A percentile compares a stretch with the other conserved stretches of the same genome.
These are phyloP conservation scores for Ophiostoma populinum DNA, from an alignment of 2,329 filamentous ascomycete genomes.

Conservation along the genomic window DNA sequence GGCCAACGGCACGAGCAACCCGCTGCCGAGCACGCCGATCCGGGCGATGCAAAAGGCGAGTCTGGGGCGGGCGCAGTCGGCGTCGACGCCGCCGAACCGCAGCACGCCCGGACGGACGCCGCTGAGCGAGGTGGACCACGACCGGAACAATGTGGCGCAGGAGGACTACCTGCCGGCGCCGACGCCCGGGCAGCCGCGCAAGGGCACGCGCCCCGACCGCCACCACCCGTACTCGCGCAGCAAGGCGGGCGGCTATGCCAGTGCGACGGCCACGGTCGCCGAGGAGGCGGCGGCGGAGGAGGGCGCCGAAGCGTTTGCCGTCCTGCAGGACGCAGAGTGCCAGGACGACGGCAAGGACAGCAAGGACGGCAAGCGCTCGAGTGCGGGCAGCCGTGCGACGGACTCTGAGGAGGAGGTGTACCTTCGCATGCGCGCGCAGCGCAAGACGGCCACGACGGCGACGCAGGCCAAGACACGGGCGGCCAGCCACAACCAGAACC, in stretches of 20 bases:
- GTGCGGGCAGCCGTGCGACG: slow-evolving; percentile 31
- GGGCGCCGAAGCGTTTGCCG: slow-evolving; percentile 22
- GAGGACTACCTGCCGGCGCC: slow-evolving; percentile 90
- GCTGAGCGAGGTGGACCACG: slow-evolving; percentile 85
- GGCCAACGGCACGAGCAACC: slow-evolving; percentile 5
- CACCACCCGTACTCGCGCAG: slow-evolving; percentile 49
- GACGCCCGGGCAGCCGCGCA: slow-evolving; percentile 87
- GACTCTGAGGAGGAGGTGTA: slow-evolving; percentile 76
- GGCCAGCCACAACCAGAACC: slow-evolving; percentile 26
- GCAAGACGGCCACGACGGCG: slow-evolving; percentile 41
- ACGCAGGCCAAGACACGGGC: slow-evolving; percentile 40
- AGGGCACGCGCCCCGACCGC: slow-evolving; percentile 59
- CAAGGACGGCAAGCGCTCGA: slow-evolving; percentile 42
- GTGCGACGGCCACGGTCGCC: slow-evolving; percentile 22
- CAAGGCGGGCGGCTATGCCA: slow-evolving; percentile 31
- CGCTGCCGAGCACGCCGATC: slow-evolving; percentile 38
- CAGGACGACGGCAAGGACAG: too few relatives aligned
- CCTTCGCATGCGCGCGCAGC: slow-evolving; percentile 53
- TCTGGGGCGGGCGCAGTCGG: slow-evolving; percentile 30
- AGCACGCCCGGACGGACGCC: slow-evolving; percentile 61
- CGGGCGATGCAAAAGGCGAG: slow-evolving; percentile 43
- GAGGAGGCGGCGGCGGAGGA: slow-evolving; percentile 33
- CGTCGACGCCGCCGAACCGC: slow-evolving; percentile 71
- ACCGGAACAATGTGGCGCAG: slow-evolving; percentile 50
- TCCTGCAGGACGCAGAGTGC: slow-evolving; percentile 40